Evolutionary conservation across 345 rosid genomes (phyloP).

Genomic region (Lagerstroemia speciosa): DNA sequence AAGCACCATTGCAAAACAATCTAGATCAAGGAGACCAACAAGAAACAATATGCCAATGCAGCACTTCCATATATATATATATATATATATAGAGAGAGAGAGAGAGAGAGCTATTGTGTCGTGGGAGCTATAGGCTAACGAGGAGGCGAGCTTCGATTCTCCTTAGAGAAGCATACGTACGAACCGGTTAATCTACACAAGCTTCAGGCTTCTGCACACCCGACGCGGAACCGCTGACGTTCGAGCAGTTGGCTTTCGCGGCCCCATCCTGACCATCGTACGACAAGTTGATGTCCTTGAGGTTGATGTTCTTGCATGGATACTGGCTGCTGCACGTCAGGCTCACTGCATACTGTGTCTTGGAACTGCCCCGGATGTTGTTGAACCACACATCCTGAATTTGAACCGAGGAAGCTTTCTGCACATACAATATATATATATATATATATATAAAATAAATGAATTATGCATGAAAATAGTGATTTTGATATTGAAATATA

Average conservation of each 20-base stretch:
- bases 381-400: neutral
- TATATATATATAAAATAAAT: neutral
- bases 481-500: too few relatives aligned
- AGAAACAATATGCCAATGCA: too few relatives aligned
- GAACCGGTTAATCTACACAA: too few relatives aligned
- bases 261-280: neutral
- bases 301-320: conserved; percentile 16
- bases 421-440: neutral
- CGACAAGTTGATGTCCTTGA: conserved; percentile 14
- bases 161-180: too few relatives aligned
- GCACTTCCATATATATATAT: too few relatives aligned
- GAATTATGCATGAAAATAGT: too few relatives aligned
- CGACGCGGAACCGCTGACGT: conserved; percentile 6
- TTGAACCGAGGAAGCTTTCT: neutral
- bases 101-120: too few relatives aligned
- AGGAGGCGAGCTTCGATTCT: too few relatives aligned
- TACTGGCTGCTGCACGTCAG: conserved; percentile 12
- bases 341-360: conserved; percentile 9
- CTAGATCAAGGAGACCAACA: too few relatives aligned
- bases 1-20: too few relatives aligned
- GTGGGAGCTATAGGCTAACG: too few relatives aligned
- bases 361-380: conserved; percentile 15
- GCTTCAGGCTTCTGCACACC: conserved; percentile 9
- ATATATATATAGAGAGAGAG: too few relatives aligned
- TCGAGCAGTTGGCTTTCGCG: neutral